Base-by-base conservation (phyloP, 2,329 filamentous ascomycete genomes). In the Leptographium galeiforme region DNA sequence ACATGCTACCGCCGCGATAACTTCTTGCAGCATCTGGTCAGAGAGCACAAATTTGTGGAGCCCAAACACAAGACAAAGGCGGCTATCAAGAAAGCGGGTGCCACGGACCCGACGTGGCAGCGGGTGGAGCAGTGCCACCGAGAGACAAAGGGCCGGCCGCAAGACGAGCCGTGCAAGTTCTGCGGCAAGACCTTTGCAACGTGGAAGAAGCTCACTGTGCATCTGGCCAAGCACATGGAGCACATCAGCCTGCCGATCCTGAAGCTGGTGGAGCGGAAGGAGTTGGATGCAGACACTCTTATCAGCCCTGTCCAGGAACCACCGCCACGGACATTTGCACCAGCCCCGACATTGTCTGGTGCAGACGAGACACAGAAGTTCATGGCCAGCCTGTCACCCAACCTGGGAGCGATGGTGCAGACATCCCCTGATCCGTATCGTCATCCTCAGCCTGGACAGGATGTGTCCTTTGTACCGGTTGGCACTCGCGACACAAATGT, bases 171-270 rank as follows among this genome's bases (percentile, higher is more conserved):
- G 16, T 96, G 90, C 66, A 82, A 86, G 44, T 95, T 95, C 71
- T 95, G 90, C 63, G 85, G 84, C 56, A 89, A 85, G 66, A 74
- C 78, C 13, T 90, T 89, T 66, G 81, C 78, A 38, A 87, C 81
- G 41, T 95, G 89, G 89, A 95, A 95, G 75, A 94, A 94, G 69
- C 72, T 95, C 56, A 94, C 87, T 0, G 88, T 93, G n/a, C 90
- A 95, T 68, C 70, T 95, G 64, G 89, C 89, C 50, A 91, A 91
- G 67, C 90, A 96, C 66, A 93, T 96, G 89, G 89, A 95, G 67
- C 82, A 89, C 59, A 86, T 95, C 63, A 87, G 87, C 61, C 78
- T 95, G 63, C 89, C 90, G 0, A 79, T 95, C 36, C 72, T 95
- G 53, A 70, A 72, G 16, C 71, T 84, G 3, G 79, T 83, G 4